Conservation (phyloP, 768 basidiomycete species). For the Auricularia cornea region DNA sequence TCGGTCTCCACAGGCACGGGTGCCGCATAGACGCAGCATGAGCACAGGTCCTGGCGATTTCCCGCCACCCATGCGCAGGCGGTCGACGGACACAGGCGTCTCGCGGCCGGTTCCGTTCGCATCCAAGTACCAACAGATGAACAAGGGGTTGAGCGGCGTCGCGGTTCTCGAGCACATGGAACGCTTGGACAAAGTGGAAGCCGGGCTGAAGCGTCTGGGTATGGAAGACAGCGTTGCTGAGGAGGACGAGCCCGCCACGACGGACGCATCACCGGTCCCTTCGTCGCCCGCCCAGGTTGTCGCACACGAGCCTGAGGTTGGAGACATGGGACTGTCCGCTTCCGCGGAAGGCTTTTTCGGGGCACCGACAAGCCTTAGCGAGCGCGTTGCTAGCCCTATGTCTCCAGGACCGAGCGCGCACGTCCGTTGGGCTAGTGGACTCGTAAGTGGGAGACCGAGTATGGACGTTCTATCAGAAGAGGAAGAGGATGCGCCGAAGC, state of each 20-base stretch:
- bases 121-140: constrained; percentile 74
- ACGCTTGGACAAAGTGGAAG: constrained; percentile 63
- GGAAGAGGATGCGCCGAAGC: not conserved
- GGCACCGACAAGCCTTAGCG: not conserved
- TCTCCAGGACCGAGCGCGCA: not conserved
- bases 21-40: constrained; percentile 44
- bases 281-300: not conserved
- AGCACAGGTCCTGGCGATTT: constrained; percentile 45
- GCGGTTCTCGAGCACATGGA: constrained; percentile 80
- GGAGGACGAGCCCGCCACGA: constrained; percentile 6
- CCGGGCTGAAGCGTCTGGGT: constrained; percentile 8
- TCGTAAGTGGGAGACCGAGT: not conserved
- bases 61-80: constrained; percentile 60
- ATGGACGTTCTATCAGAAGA: not conserved
- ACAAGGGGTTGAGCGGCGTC: constrained; percentile 81
- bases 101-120: constrained; percentile 73
- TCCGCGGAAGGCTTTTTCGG: not conserved
- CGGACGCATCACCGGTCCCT: not conserved
- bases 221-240: constrained; percentile 3
- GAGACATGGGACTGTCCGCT: not conserved
- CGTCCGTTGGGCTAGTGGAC: not conserved
- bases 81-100: constrained; percentile 45
- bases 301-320: not conserved
- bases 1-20: constrained; percentile 30
- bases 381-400: not conserved